Conservation (phyloP, 1,139 yeast genomes). For the Geotrichum cucujoidarum region DNA sequence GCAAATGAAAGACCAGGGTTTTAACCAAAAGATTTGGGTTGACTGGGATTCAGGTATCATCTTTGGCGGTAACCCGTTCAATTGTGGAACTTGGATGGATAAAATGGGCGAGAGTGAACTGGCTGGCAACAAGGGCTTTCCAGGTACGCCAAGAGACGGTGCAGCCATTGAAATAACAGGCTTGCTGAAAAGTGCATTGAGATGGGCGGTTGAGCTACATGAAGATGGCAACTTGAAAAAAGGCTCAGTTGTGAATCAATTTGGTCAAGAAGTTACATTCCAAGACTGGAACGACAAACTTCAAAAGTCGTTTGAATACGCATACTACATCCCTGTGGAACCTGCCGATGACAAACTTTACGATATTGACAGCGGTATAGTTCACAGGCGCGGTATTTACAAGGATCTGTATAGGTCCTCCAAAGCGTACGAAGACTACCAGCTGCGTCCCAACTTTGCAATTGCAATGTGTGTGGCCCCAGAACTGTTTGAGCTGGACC, state of each 20-base stretch:
- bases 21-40: slow-evolving; percentile 71
- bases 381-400: slow-evolving; percentile 89
- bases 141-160: slow-evolving; percentile 97
- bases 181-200: slow-evolving; percentile 69
- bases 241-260: slow-evolving; percentile 42
- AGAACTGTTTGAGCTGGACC: slow-evolving; percentile 63
- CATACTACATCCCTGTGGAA: slow-evolving; percentile 68
- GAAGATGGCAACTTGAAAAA: slow-evolving; percentile 49
- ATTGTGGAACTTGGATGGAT: slow-evolving; percentile 99
- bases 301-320: slow-evolving; percentile 68
- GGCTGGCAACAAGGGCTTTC: slow-evolving; percentile 85
- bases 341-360: slow-evolving; percentile 49
- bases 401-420: slow-evolving; percentile 79
- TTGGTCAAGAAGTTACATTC: slow-evolving; percentile 50
- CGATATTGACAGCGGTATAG: slow-evolving; percentile 57
- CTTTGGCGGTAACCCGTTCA: slow-evolving; percentile 86
- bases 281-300: slow-evolving; percentile 68
- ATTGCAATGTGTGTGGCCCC: slow-evolving; percentile 94
- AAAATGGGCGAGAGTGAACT: slow-evolving; percentile 92
- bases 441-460: slow-evolving; percentile 84
- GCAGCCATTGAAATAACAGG: slow-evolving; percentile 94
- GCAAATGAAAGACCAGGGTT: slow-evolving; percentile 91
- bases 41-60: slow-evolving; percentile 89
- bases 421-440: slow-evolving; percentile 90
- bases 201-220: slow-evolving; percentile 66